A percentile compares a stretch with the other conserved stretches of the same genome.
Conservation (phyloP, 1,139 yeast species). For the Blastobotrys arbuscula region DNA sequence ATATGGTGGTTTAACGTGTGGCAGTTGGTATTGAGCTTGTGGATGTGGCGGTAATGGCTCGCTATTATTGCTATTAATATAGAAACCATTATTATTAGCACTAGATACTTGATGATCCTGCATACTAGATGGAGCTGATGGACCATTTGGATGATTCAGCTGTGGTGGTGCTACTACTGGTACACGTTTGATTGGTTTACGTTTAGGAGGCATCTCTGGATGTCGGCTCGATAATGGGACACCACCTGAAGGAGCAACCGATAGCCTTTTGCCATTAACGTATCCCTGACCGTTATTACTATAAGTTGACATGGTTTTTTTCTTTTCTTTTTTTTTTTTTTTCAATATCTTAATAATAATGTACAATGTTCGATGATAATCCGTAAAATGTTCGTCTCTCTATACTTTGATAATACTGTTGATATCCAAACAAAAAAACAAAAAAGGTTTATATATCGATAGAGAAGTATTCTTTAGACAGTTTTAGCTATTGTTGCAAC, state of each 20-base stretch:
- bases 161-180: slow-evolving; percentile 13
- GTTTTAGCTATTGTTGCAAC: no score
- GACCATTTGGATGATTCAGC: neutral
- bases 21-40: neutral
- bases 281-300: slow-evolving; percentile 13
- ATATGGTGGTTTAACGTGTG: slow-evolving; percentile 7
- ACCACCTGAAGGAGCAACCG: slow-evolving; percentile 1
- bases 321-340: no score
- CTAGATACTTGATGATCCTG: no score
- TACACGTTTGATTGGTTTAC: slow-evolving; percentile 20
- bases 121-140: neutral
- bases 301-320: neutral
- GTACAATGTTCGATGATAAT: no score
- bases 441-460: no score
- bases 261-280: slow-evolving; percentile 17
- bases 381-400: no score
- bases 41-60: neutral
- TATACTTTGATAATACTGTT: no score
- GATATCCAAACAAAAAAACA: no score
- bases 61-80: neutral
- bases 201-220: slow-evolving; percentile 16
- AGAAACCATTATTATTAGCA: neutral
- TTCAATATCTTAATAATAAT: no score
- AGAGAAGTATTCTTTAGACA: no score
- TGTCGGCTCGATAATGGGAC: slow-evolving; percentile 15